Percentiles rank a stretch among this genome's conserved stretches.
phyloP scores from a whole-genome alignment of 768 basidiomycete genomes.

The Trametes gibbosa region DNA sequence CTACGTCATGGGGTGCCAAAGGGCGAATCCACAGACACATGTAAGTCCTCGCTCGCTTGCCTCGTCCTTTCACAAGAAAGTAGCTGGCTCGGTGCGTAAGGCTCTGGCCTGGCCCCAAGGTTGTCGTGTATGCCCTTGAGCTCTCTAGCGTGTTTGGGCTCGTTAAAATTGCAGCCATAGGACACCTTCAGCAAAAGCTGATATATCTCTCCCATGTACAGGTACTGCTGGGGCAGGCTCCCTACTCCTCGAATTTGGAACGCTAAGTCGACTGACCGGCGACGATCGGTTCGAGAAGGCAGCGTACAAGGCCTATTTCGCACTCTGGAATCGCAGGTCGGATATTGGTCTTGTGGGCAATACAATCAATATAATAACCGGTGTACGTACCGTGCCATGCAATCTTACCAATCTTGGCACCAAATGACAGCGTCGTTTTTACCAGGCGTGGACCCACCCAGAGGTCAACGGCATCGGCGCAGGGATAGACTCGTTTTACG shows the following conservation, averaged over 20 bases:
- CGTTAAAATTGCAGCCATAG: no score
- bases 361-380: slow-evolving; percentile 76
- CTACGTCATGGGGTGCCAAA: slow-evolving; percentile 72
- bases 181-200: no score
- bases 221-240: slow-evolving; percentile 93
- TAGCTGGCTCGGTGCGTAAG: no score
- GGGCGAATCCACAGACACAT: slow-evolving; percentile 82
- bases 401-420: neutral
- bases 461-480: slow-evolving; percentile 85
- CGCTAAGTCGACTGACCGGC: slow-evolving; percentile 85
- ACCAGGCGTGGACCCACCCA: slow-evolving; percentile 71
- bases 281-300: slow-evolving; percentile 88
- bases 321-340: slow-evolving; percentile 89
- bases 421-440: neutral
- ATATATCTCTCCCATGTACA: slow-evolving; percentile 27
- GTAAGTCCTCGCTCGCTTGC: slow-evolving; percentile 43
- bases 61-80: no score
- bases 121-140: no score
- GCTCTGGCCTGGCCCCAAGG: no score
- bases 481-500: slow-evolving; percentile 94
- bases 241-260: slow-evolving; percentile 91
- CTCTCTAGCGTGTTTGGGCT: no score
- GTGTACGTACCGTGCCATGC: slow-evolving; percentile 49
- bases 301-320: slow-evolving; percentile 88
- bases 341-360: slow-evolving; percentile 86